These are phyloP conservation scores for Trichoderma hamatum DNA, from an alignment of 2,329 filamentous ascomycete species.

Conservation along the genomic window DNA sequence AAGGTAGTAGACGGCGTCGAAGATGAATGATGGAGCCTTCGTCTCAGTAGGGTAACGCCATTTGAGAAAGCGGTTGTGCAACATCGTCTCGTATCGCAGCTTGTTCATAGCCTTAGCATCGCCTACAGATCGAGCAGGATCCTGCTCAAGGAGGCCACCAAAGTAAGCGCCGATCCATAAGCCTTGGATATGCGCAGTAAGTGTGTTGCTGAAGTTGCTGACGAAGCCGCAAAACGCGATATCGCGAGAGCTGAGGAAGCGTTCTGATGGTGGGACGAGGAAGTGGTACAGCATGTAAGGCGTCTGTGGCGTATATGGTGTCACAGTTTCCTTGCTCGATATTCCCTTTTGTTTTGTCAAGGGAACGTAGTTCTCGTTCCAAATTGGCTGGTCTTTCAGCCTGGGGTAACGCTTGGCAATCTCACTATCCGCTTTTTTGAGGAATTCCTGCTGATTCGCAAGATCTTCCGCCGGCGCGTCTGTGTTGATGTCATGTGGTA, in stretches of 20 bases:
- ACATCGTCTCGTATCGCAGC: conserved; percentile 58
- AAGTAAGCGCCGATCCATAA: conserved; percentile 71
- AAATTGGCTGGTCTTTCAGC: conserved; percentile 54
- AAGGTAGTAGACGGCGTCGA: conserved; percentile 74
- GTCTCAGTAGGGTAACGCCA: conserved; percentile 69
- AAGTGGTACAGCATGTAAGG: conserved; percentile 51
- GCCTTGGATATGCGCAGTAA: conserved; percentile 50
- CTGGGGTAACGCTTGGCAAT: conserved; percentile 58
- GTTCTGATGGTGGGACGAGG: conserved; percentile 45
- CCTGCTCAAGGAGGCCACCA: conserved; percentile 34
- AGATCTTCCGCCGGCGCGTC: conserved; percentile 35
- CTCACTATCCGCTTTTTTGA: conserved; percentile 52
- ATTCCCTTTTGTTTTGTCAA: conserved; percentile 45
- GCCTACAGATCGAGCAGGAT: conserved; percentile 29
- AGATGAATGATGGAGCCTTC: conserved; percentile 69
- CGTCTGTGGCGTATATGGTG: conserved; percentile 38
- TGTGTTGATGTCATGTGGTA: conserved; percentile 46
- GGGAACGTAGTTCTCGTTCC: conserved; percentile 50
- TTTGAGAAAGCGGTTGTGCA: conserved; percentile 69
- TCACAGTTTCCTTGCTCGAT: conserved; percentile 37
- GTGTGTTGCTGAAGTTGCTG: conserved; percentile 46
- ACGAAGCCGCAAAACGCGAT: conserved; percentile 50
- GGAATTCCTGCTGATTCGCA: conserved; percentile 42
- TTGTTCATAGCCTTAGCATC: conserved; percentile 43
- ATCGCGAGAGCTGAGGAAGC: conserved; percentile 43